phyloP scores from a whole-genome alignment of 2,329 filamentous ascomycete genomes.

The Curvularia sp. region DNA sequence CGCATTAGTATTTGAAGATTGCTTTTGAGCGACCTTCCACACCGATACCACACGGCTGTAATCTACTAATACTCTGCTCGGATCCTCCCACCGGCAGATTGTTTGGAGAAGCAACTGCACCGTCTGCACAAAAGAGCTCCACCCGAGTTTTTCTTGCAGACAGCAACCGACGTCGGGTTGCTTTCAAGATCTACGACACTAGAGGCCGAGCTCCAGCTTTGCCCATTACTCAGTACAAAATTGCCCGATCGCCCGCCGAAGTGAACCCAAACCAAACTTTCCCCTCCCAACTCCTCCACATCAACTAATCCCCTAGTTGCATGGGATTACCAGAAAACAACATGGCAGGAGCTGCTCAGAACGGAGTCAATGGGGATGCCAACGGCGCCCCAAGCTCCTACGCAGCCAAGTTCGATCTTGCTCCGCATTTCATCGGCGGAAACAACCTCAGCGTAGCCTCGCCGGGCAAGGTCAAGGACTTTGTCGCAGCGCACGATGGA shows the following conservation, averaged over 20 bases:
- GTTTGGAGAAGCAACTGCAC: conserved; percentile 9
- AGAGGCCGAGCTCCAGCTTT: conserved; percentile 34
- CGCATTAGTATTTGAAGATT: conserved; percentile 8
- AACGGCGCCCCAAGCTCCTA: conserved; percentile 70
- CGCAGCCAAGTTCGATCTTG: conserved; percentile 80
- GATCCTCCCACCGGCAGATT: conserved; percentile 30
- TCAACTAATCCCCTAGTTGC: conserved; percentile 29
- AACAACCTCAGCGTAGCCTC: conserved; percentile 84
- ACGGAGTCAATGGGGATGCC: conserved; percentile 52
- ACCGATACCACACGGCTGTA: conserved; percentile 21
- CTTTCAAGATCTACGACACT: conserved; percentile 28
- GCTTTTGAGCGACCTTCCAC: conserved; percentile 13
- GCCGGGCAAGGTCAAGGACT: conserved; percentile 91
- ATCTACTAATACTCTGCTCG: conserved; percentile 34
- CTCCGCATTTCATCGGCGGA: conserved; percentile 95
- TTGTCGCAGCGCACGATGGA: conserved; percentile 85
- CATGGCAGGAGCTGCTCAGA: conserved; percentile 46
- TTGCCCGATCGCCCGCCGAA: conserved; percentile 32
- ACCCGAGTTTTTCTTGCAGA: conserved; percentile 8
- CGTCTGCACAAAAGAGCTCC: background rate
- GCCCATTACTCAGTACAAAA: conserved; percentile 30
- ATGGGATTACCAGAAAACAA: conserved; percentile 40
- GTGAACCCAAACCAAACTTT: conserved; percentile 21
- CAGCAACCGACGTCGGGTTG: conserved; percentile 9
- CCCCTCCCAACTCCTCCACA: conserved; percentile 18